Base-by-base conservation (phyloP, 805 yeast genomes). In the Nakazawaea populi region DNA sequence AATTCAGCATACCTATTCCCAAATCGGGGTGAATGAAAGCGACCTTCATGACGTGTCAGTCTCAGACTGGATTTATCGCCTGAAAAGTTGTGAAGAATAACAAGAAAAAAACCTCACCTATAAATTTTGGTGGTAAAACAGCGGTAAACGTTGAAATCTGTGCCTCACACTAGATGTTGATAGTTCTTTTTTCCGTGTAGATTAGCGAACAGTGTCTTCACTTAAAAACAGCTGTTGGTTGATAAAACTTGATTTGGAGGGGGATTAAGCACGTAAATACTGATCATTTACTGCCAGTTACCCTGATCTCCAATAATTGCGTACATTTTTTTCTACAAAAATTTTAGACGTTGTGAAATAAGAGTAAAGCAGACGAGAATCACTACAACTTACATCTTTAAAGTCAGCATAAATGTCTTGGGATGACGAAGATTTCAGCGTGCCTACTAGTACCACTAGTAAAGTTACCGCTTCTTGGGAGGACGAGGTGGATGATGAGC, bases 21-120 rank as follows among this genome's bases (percentile, higher is more conserved):
- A 94, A 70, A 68, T 94, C 99, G 0, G 99, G 99, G 63, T 94
- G 99, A 4, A 94, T 69, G 59, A 94, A 88, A 1, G 97, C 97
- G 36, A 92, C 76, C 53, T 74, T 81, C 75, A 79, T 69, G 12
- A 32, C 35, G 11, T 35, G 7, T 30, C 18, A 14, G 6, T 9
- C 27, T 28, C 38, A 7, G 14, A 24, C 18, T 34, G 37, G 40
- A 37, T 10, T 34, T 29, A 28, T 42, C 44, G 24, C 36, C 30
- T 12, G 28, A 28, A 42, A 5, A 40, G 28, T 24, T 18, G 24
- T 27, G n/a, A 27, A 11, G n/a, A 24, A 40, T 30, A 10, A n/a
- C 24, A 14, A 32, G 14, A 31, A 32, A 31, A n/a, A n/a, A 34
- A 7, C 5, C 14, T 32, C 35, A 32, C 35, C 35, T 9, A 32